A percentile compares a stretch with the other conserved stretches of the same genome.
Evolutionary conservation across 805 yeast genomes (phyloP).

Genomic region (Wickerhamiella sergipiensis): DNA sequence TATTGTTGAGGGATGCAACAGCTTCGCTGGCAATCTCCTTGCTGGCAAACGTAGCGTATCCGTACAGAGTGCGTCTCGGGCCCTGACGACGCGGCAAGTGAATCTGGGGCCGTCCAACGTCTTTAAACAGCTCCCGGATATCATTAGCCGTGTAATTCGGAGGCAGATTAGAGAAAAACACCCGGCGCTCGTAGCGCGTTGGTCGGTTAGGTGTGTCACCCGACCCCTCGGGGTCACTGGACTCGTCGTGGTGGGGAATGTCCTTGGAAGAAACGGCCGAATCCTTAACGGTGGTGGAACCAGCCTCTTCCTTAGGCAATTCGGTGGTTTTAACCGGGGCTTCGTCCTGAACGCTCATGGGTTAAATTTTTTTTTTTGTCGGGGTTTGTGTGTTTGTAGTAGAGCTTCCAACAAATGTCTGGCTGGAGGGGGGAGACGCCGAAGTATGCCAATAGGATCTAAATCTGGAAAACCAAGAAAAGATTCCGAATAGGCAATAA

Average conservation of each 20-base stretch:
- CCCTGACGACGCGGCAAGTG: conserved; percentile 1
- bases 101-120: conserved; percentile 18
- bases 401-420: not conserved
- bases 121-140: conserved; percentile 32
- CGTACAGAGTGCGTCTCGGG: conserved; percentile 33
- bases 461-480: not conserved
- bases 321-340: not conserved
- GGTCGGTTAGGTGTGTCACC: conserved; percentile 1
- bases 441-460: not conserved
- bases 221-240: not conserved
- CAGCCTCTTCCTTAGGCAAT: not conserved
- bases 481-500: not conserved
- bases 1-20: conserved; percentile 27
- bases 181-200: conserved; percentile 23
- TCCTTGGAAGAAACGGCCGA: not conserved
- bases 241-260: not conserved
- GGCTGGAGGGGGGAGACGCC: not conserved
- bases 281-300: not conserved
- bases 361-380: too few relatives aligned
- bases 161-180: conserved; percentile 43
- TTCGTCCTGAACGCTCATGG: not conserved
- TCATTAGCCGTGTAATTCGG: conserved; percentile 41
- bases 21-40: conserved; percentile 31
- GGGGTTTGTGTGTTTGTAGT: not conserved
- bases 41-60: conserved; percentile 34